Conservation (phyloP, 345 rosid species). For the Camelina sativa region DNA sequence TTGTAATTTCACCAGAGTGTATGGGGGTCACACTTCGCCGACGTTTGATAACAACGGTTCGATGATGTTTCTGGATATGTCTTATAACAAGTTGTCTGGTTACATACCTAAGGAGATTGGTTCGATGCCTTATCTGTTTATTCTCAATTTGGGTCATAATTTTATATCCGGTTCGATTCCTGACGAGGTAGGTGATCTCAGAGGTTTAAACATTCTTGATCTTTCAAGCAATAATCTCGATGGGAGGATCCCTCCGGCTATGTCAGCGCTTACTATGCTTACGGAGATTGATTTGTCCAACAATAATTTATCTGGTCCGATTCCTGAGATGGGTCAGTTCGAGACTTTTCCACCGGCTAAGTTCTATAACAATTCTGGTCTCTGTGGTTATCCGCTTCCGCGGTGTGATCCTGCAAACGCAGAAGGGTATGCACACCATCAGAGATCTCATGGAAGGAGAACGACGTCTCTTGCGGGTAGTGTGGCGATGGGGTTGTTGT, state of each 20-base stretch:
- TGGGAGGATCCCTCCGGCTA: conserved; percentile 69
- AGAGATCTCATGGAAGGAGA: conserved; percentile 56
- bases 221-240: conserved; percentile 72
- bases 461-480: conserved; percentile 67
- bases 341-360: conserved; percentile 67
- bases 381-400: conserved; percentile 83
- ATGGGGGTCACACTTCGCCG: conserved; percentile 70
- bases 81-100: conserved; percentile 74
- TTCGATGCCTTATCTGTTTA: conserved; percentile 65
- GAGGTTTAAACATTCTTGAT: conserved; percentile 78
- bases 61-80: conserved; percentile 90
- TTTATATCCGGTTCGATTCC: conserved; percentile 74
- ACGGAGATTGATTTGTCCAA: conserved; percentile 75
- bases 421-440: conserved; percentile 48
- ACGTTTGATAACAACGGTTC: conserved; percentile 90
- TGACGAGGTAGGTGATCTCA: conserved; percentile 66
- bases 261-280: conserved; percentile 63
- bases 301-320: conserved; percentile 69
- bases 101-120: conserved; percentile 85
- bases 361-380: conserved; percentile 79
- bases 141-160: conserved; percentile 88
- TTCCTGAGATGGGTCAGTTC: conserved; percentile 82
- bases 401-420: conserved; percentile 48
- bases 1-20: conserved; percentile 80
- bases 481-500: conserved; percentile 88